Evolutionary conservation across 495 filamentous ascomycete genomes (phyloP), one percentile per base, ranked within the genome.

Genomic region (Chaetomium fimeti): DNA sequence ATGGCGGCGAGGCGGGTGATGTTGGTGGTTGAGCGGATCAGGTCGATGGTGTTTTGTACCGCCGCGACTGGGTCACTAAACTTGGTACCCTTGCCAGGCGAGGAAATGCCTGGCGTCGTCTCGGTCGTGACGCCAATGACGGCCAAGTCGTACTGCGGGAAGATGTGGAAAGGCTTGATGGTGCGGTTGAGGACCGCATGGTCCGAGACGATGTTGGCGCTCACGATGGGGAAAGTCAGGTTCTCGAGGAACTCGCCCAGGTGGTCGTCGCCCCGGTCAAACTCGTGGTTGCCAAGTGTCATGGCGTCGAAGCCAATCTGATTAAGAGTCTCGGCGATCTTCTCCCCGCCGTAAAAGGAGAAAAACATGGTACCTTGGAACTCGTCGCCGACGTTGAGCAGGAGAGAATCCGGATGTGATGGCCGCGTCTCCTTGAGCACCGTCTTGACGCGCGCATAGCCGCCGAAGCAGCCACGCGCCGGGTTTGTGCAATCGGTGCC

Each of bases 351-450:
- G 61, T 86, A 86, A 66, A 77, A 83, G 54, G 74, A 77, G 69
- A 84, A 87, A 72, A 83, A 87, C 56, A 86, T 73, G 43, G 84
- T 86, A 36, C 84, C 83, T 66, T 85, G 83, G 70, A 86, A 86
- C 71, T 86, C 84, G 64, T 87, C 84, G 24, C 84, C 84, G 1
- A 76, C 78, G 60, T 86, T 85, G 20, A 87, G 69, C 57, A 82
- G 75, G 36, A 87, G 69, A 56, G 81, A 83, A 70, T 85, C 82
- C 42, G 77, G 76, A 65, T 86, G 78, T 6, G 65, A 70, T n/a
- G 79, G 78, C 3, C 83, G 75, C 28, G 77, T 78, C 63, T 78
- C 74, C 40, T 82, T 73, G 40, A 87, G 69, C 13, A 83, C 77
- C 0, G 76, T 74, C 69, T 84, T 82, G 61, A 86, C 75, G 27